Conservation (phyloP, 1,284 basidiomycete genomes). For the Cryptococcus neoformans region DNA sequence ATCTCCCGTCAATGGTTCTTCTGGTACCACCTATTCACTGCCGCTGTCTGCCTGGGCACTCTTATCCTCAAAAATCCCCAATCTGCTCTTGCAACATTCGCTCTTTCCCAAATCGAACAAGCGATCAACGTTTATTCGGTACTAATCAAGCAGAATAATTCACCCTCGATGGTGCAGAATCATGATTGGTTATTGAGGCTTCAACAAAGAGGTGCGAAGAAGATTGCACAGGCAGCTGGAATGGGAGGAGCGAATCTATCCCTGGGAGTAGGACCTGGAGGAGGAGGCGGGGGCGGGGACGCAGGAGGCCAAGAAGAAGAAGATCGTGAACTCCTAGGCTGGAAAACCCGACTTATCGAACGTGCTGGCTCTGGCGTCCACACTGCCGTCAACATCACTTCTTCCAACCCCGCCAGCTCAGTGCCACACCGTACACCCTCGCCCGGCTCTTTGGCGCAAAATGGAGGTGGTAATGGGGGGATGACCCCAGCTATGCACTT, state of each 20-base stretch:
- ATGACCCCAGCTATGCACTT: conserved; percentile 11
- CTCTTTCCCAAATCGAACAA: conserved; percentile 24
- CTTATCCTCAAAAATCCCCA: conserved; percentile 26
- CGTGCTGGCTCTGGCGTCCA: conserved; percentile 11
- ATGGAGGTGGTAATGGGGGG: not conserved
- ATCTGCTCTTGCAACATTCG: conserved; percentile 22
- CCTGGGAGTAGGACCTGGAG: not conserved
- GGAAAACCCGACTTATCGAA: conserved; percentile 29
- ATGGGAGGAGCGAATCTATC: not conserved
- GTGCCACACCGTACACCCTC: not conserved
- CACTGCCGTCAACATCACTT: conserved; percentile 14
- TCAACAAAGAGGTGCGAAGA: conserved; percentile 15
- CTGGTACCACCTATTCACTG: conserved; percentile 35
- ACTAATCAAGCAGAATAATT: conserved; percentile 17
- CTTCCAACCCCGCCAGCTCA: not conserved
- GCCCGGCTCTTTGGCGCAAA: not conserved
- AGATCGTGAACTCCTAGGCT: conserved; percentile 26
- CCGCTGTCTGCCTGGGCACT: conserved; percentile 31
- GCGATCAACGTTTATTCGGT: conserved; percentile 23
- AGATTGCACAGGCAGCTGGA: conserved; percentile 2
- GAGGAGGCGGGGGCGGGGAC: not conserved
- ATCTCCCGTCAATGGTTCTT: conserved; percentile 33
- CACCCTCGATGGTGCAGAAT: conserved; percentile 21
- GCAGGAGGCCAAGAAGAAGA: conserved; percentile 5
- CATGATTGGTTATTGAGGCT: conserved; percentile 28